phyloP scores from a whole-genome alignment of 2,329 filamentous ascomycete genomes.

The Lecanosticta acicola region DNA sequence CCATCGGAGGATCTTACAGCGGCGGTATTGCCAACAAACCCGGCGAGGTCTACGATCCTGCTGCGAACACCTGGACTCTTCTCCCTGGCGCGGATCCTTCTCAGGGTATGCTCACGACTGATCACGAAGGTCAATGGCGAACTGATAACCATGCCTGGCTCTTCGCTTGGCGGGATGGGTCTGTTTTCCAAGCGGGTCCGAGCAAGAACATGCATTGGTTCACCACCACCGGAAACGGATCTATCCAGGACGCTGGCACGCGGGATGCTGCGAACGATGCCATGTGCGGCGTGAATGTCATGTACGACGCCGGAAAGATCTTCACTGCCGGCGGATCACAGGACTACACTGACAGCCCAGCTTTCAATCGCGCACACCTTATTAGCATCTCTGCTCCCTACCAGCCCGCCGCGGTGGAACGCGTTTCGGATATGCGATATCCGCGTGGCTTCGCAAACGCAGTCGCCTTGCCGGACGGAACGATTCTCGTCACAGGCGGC shows the following conservation, averaged over 20 bases:
- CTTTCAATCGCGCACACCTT: slow-evolving; percentile 44
- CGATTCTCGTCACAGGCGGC: slow-evolving; percentile 33
- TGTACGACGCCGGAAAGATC: slow-evolving; percentile 57
- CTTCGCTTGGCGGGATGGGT: slow-evolving; percentile 45
- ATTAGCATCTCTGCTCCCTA: slow-evolving; percentile 41
- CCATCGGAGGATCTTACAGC: slow-evolving; percentile 54
- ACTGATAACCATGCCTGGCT: slow-evolving; percentile 53
- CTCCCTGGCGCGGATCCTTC: slow-evolving; percentile 37
- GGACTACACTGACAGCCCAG: slow-evolving; percentile 41
- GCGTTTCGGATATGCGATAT: slow-evolving; percentile 26
- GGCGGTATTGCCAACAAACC: slow-evolving; percentile 47
- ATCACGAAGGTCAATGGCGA: slow-evolving; percentile 41
- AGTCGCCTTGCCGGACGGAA: slow-evolving; percentile 33
- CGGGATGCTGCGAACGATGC: slow-evolving; percentile 43
- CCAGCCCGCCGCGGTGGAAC: slow-evolving; percentile 18
- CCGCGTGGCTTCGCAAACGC: slow-evolving; percentile 27
- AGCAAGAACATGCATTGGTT: slow-evolving; percentile 55
- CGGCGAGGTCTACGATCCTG: slow-evolving; percentile 51
- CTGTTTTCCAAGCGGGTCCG: slow-evolving; percentile 53
- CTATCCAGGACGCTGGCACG: slow-evolving; percentile 38
- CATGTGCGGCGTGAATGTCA: slow-evolving; percentile 52
- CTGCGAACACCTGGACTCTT: slow-evolving; percentile 48
- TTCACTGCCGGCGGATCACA: slow-evolving; percentile 48
- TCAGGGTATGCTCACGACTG: slow-evolving; percentile 36
- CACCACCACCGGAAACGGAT: slow-evolving; percentile 41